Base-by-base conservation (phyloP, 2,329 filamentous ascomycete species). In the Herpotrichia juniperi region DNA sequence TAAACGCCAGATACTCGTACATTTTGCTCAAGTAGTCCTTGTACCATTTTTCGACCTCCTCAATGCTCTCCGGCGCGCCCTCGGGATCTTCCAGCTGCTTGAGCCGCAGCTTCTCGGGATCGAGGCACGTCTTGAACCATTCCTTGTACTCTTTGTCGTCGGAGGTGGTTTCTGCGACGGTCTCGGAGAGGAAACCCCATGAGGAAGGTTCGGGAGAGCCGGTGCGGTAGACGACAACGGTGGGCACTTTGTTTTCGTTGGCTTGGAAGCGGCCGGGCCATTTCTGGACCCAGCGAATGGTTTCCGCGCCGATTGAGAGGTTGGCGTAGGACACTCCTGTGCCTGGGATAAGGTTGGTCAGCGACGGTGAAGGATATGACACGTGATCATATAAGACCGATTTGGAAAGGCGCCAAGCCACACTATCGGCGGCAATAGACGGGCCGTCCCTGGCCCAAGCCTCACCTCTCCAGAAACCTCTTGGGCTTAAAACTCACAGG, bases 121-220 rank as follows among this genome's bases (percentile, higher is more conserved):
- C 81, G 12, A 83, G 74, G 57, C 78, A 83, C 53, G 81, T 81
- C 59, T 84, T 83, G 74, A 84, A 84, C 74, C 82, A 82, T 46
- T 55, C 52, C 21, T 46, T 45, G 37, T 71, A 66, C 12, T 74
- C 72, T 31, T 76, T 76, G 19, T 79, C 74, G 14, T 79, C 74
- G 8, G 81, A 78, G 16, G 60, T 66, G 9, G 57, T 59, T 42
- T 74, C 72, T 21, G 61, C 57, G 5, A 61, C 54, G 2, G 65
- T 71, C 22, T 78, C 76, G 34, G 81, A 83, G 24, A 79, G 69
- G 57, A 80, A 83, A 0, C 82, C 81, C 82, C 82, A 84, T 0
- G 78, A 81, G 0, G 78, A 78, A 32, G 48, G 48, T 28, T 46
- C 54, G 68, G 3, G 64, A 64, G 49, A 24, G 51, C 76, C 69